phyloP scores from a whole-genome alignment of 2,329 filamentous ascomycete species.

The Sclerotinia glacialis region DNA sequence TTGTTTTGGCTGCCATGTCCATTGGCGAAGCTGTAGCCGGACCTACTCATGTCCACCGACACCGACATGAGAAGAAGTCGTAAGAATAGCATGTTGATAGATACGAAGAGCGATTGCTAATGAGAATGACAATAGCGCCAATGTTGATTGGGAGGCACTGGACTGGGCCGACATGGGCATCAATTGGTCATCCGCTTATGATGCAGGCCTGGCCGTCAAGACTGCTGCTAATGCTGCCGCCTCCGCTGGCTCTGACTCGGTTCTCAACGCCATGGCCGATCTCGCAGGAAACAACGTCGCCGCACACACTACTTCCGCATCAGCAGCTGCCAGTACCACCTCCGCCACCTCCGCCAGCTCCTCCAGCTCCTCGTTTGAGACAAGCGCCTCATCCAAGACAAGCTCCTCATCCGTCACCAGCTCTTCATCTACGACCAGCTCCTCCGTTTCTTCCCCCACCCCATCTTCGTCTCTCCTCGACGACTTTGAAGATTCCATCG shows the following conservation, averaged over 20 bases:
- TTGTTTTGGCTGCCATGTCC: conserved; percentile 36
- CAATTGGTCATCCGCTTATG: conserved; percentile 35
- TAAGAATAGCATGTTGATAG: conserved; percentile 25
- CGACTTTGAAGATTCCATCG: conserved; percentile 21
- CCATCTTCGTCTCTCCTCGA: conserved; percentile 9
- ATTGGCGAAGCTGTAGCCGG: conserved; percentile 37
- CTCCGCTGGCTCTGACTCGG: conserved; percentile 9
- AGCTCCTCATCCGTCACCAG: not conserved
- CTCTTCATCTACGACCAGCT: not conserved
- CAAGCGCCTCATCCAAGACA: not conserved
- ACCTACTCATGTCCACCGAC: conserved; percentile 36
- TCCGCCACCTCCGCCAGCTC: conserved; percentile 15
- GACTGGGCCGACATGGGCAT: conserved; percentile 35
- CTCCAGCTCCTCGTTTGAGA: too few relatives aligned
- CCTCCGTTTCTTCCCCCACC: conserved; percentile 12
- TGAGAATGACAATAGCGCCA: not conserved
- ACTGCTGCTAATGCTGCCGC: conserved; percentile 8
- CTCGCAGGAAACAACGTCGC: not conserved
- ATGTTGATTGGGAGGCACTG: conserved; percentile 30
- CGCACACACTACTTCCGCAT: conserved; percentile 12
- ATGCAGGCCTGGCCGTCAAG: conserved; percentile 26
- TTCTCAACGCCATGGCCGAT: not conserved
- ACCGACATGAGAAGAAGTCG: conserved; percentile 38
- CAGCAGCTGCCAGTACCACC: conserved; percentile 11
- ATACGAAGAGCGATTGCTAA: conserved; percentile 21